These are phyloP conservation scores for Gyromitra esculenta DNA, from an alignment of 2,329 filamentous ascomycete genomes.

Conservation along the genomic window DNA sequence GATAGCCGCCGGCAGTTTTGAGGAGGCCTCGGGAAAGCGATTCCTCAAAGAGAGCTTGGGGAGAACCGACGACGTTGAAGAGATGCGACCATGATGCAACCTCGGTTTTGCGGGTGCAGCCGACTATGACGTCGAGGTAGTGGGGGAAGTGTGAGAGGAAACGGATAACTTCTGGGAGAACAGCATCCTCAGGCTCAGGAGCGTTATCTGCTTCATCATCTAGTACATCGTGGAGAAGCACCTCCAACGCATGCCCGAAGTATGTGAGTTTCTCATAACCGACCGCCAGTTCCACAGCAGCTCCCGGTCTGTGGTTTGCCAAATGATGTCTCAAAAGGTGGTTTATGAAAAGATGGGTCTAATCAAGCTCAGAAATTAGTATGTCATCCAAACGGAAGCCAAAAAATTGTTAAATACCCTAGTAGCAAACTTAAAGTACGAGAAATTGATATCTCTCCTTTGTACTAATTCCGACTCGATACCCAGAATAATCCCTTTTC, in stretches of 20 bases:
- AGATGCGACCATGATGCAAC: slow-evolving; percentile 93
- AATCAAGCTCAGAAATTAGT: slow-evolving; percentile 18
- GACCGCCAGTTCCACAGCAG: slow-evolving; percentile 81
- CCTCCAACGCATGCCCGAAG: slow-evolving; percentile 90
- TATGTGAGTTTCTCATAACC: slow-evolving; percentile 89
- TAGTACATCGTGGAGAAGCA: slow-evolving; percentile 89
- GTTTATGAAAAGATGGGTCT: slow-evolving; percentile 93
- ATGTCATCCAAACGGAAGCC: background rate
- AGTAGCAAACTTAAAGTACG: slow-evolving; percentile 86
- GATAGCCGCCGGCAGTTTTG: slow-evolving; percentile 94
- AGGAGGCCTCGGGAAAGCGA: slow-evolving; percentile 83
- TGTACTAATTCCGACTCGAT: slow-evolving; percentile 95
- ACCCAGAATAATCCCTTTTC: slow-evolving; percentile 88
- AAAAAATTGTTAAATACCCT: slow-evolving; percentile 69
- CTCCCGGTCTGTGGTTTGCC: slow-evolving; percentile 76
- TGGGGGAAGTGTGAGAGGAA: slow-evolving; percentile 66
- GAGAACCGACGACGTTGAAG: slow-evolving; percentile 88
- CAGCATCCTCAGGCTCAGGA: slow-evolving; percentile 68
- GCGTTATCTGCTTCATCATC: slow-evolving; percentile 89
- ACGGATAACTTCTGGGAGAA: slow-evolving; percentile 66
- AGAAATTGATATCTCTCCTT: slow-evolving; percentile 88
- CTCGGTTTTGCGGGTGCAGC: slow-evolving; percentile 97
- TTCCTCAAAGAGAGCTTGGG: slow-evolving; percentile 91
- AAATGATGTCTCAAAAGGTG: slow-evolving; percentile 85
- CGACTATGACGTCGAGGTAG: slow-evolving; percentile 96